Base-by-base conservation (phyloP, 768 basidiomycete genomes). In the Atractiella rhizophila region DNA sequence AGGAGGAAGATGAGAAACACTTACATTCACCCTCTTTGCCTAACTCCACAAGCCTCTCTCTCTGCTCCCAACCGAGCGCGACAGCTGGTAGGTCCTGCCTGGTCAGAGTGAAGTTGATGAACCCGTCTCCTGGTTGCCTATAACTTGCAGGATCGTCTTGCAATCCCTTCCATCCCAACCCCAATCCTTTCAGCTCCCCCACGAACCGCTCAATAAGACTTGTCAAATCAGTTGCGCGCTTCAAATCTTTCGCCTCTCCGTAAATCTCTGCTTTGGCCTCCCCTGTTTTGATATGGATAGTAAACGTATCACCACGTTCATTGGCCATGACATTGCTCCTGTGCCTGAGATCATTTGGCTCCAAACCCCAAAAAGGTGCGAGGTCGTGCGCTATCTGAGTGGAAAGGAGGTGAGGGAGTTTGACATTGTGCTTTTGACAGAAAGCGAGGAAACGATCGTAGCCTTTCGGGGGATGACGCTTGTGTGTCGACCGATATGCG, bases 321-420 rank as follows among this genome's bases (percentile, higher is more conserved):
- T 48, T 43, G 10, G 45, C 43, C 53, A 54, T 54, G 19, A 52
- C 47, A 16, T 37, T 19, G 28, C 47, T 46, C 16, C 51, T 43
- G 35, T 52, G 51, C 2, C 47, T 40, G 5, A 45, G 40, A 28
- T 54, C 53, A 47, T 43, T 38, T 1, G 46, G 46, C 19, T 52
- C 51, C 11, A 51, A 52, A 45, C 30, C 1, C n/a, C 76, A 82
- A 2, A 20, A 11, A 12, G n/a, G 33, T 1, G 3, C 12, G 5
- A 4, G 15, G 20, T 16, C 21, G 33, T 28, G 30, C 15, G 6
- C n/a, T 11, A 5, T 9, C 16, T 39, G 16, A 26, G 16, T 40
- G 16, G 21, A 9, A 18, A 42, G 40, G 13, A n/a, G n/a, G n/a
- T n/a, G n/a, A n/a, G n/a, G n/a, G n/a, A n/a, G n/a, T n/a, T n/a